These are phyloP conservation scores for Lolium rigidum DNA, from an alignment of 176 grass and related monocot species.

Conservation along the genomic window DNA sequence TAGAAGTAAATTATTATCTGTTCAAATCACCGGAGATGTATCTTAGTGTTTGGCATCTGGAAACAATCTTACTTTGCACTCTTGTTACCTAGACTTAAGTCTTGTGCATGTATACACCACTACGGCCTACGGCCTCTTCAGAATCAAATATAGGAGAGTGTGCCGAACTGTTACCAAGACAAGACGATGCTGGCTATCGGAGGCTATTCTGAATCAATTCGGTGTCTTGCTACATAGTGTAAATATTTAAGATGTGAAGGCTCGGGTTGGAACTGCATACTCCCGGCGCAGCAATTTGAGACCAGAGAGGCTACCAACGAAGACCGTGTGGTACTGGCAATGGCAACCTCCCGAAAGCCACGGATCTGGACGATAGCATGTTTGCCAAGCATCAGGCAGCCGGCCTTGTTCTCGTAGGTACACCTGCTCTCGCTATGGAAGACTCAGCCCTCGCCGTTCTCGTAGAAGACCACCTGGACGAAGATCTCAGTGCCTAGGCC, in stretches of 20 bases:
- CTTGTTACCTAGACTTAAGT: slow-evolving; percentile 69
- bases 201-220: slow-evolving; percentile 83
- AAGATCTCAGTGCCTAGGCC: no score
- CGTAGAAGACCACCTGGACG: no score
- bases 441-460: no score
- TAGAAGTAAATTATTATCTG: slow-evolving; percentile 56
- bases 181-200: slow-evolving; percentile 55
- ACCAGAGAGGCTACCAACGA: no score
- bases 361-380: no score
- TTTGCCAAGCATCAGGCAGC: no score
- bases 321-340: no score
- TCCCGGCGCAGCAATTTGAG: no score
- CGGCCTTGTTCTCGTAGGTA: no score
- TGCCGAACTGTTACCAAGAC: slow-evolving; percentile 69
- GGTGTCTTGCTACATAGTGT: slow-evolving; percentile 81
- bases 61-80: slow-evolving; percentile 63
- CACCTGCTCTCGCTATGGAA: no score
- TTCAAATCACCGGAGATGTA: slow-evolving; percentile 60
- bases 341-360: no score
- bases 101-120: slow-evolving; percentile 74
- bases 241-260: slow-evolving; percentile 92
- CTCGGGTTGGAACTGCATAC: slow-evolving; percentile 64
- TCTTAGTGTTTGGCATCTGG: slow-evolving; percentile 72
- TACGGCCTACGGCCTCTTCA: slow-evolving; percentile 68
- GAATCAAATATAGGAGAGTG: slow-evolving; percentile 70